Evolutionary conservation across 495 filamentous ascomycete species (phyloP).

Genomic region (Podospora pseudopauciseta): DNA sequence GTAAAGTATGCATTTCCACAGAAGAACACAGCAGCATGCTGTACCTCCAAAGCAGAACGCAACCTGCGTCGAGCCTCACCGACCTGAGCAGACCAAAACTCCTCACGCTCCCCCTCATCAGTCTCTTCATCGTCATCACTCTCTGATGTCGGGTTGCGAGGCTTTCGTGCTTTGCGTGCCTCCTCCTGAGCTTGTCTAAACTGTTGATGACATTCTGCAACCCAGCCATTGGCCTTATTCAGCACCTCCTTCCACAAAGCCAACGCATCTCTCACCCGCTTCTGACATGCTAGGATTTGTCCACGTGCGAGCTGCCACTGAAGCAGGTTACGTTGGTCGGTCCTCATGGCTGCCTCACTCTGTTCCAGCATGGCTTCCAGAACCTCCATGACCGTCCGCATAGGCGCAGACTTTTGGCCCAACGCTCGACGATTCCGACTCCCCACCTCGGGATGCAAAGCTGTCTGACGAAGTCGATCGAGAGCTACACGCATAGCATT

Average conservation of each 20-base stretch:
- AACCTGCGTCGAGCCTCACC: conserved; percentile 63
- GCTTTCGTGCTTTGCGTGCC: conserved; percentile 44
- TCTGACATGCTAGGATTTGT: conserved; percentile 68
- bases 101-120: conserved; percentile 20
- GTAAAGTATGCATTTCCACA: conserved; percentile 78
- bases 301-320: conserved; percentile 60
- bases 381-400: conserved; percentile 80
- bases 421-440: conserved; percentile 63
- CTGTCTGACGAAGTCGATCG: conserved; percentile 68
- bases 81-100: conserved; percentile 35
- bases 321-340: conserved; percentile 64
- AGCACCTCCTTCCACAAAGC: conserved; percentile 62
- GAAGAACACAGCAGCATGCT: conserved; percentile 82
- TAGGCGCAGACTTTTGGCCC: conserved; percentile 58
- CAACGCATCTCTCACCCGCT: conserved; percentile 53
- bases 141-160: conserved; percentile 22
- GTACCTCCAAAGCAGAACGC: conserved; percentile 67
- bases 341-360: conserved; percentile 57
- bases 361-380: conserved; percentile 86
- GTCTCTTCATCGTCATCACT: conserved; percentile 42
- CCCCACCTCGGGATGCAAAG: conserved; percentile 78
- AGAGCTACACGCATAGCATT: conserved; percentile 59
- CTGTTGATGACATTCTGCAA: conserved; percentile 61
- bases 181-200: conserved; percentile 54
- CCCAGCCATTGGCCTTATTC: conserved; percentile 51